Evolutionary conservation across 2,329 filamentous ascomycete genomes (phyloP).

Genomic region (Chrysoporthe puriensis): DNA sequence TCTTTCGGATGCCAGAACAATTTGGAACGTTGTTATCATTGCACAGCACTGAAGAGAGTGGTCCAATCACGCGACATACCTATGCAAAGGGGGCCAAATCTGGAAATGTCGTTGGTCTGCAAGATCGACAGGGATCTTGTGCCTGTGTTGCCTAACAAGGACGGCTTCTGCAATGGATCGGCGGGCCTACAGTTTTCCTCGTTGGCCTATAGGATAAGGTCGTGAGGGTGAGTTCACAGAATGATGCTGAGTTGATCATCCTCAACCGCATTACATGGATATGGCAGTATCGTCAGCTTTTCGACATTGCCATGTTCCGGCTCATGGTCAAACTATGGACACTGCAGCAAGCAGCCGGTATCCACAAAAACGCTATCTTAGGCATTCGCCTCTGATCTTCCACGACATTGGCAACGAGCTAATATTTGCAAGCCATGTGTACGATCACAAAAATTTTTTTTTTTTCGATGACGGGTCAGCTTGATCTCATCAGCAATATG

Average conservation of each 20-base stretch:
- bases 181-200: background rate
- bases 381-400: conserved; percentile 11
- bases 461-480: background rate
- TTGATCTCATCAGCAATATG: background rate
- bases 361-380: background rate
- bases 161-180: background rate
- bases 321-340: background rate
- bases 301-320: background rate
- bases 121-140: background rate
- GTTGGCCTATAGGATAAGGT: background rate
- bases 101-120: background rate
- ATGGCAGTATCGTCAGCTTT: background rate
- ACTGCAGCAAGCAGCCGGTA: background rate
- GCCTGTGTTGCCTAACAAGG: background rate
- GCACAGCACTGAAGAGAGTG: background rate
- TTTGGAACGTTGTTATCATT: background rate
- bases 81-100: background rate
- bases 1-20: background rate
- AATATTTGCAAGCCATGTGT: conserved; percentile 21
- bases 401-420: conserved; percentile 5
- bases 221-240: background rate
- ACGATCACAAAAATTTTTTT: background rate
- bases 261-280: background rate
- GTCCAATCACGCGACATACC: background rate
- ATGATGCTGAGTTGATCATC: background rate